Conservation (phyloP, 768 basidiomycete genomes). For the Tubosaeta brunneosetosa region DNA sequence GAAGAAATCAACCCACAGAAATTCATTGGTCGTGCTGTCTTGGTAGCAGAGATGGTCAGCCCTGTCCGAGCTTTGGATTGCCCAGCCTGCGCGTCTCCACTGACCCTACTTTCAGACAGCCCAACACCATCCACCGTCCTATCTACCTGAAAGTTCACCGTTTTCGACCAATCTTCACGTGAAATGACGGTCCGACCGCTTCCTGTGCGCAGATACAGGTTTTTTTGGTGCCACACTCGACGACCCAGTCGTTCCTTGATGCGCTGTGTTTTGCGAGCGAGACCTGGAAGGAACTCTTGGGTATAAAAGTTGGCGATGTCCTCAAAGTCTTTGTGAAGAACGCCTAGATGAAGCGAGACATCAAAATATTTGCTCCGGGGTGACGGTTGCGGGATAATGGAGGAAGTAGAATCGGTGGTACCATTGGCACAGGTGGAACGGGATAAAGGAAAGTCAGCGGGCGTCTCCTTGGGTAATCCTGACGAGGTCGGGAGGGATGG, state of each 20-base stretch:
- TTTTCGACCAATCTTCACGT: slow-evolving; percentile 44
- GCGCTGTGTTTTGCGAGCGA: slow-evolving; percentile 53
- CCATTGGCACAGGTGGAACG: background rate
- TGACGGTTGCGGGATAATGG: slow-evolving; percentile 18
- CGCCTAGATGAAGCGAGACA: slow-evolving; percentile 48
- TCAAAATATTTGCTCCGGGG: slow-evolving; percentile 37
- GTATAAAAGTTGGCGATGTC: slow-evolving; percentile 45
- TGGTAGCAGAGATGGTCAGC: slow-evolving; percentile 2
- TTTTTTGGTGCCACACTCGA: slow-evolving; percentile 61
- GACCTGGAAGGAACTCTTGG: slow-evolving; percentile 34
- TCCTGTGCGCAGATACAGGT: slow-evolving; percentile 46
- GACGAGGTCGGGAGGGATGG: slow-evolving; percentile 7
- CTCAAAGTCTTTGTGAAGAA: slow-evolving; percentile 52
- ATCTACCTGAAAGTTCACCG: slow-evolving; percentile 42
- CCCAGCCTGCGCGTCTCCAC: background rate
- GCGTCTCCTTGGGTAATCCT: background rate
- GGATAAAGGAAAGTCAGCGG: background rate
- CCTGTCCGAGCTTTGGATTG: slow-evolving; percentile 4
- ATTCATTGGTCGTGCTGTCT: slow-evolving; percentile 1
- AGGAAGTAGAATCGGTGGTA: slow-evolving; percentile 21
- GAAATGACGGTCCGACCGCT: slow-evolving; percentile 33
- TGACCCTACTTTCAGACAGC: background rate
- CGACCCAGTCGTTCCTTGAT: slow-evolving; percentile 75
- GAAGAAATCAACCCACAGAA: slow-evolving; percentile 21
- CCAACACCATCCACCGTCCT: background rate